phyloP scores from a whole-genome alignment of 345 rosid genomes.

The Aurinia saxatilis region DNA sequence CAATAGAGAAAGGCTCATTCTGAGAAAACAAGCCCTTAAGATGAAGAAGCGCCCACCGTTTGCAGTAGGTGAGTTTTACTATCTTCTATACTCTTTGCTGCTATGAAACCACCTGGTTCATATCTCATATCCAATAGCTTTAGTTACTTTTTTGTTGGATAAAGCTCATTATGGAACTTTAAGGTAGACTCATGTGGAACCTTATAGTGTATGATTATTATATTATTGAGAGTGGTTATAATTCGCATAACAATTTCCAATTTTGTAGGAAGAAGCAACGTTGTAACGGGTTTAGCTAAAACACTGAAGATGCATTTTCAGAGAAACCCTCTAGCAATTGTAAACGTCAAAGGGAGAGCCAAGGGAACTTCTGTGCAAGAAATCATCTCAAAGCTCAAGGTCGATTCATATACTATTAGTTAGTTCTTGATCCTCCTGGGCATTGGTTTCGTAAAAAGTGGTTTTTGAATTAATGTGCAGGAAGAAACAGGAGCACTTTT shows the following conservation, averaged over 20 bases:
- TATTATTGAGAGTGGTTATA: not conserved
- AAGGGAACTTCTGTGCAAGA: slow-evolving; percentile 91
- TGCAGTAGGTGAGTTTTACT: slow-evolving; percentile 58
- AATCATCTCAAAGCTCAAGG: slow-evolving; percentile 77
- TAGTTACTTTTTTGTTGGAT: not conserved
- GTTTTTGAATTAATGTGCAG: slow-evolving; percentile 29
- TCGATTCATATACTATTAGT: slow-evolving; percentile 17
- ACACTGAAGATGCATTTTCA: slow-evolving; percentile 60
- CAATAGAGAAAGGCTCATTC: slow-evolving; percentile 79
- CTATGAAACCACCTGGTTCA: slow-evolving; percentile 1
- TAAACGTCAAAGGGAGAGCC: slow-evolving; percentile 87
- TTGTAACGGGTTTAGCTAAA: slow-evolving; percentile 74
- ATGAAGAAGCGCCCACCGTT: slow-evolving; percentile 81
- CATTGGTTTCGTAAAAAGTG: not conserved
- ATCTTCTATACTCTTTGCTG: not conserved
- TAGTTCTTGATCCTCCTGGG: not conserved
- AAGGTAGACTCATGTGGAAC: not conserved
- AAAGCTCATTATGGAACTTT: not conserved
- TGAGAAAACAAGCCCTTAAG: slow-evolving; percentile 81
- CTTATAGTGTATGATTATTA: not conserved
- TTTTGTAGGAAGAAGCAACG: slow-evolving; percentile 65
- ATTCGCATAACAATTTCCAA: not conserved
- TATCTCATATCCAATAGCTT: not conserved
- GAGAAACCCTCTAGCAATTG: slow-evolving; percentile 80
- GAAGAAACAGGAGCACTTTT: slow-evolving; percentile 80